Evolutionary conservation across 352 stramenopile genomes (phyloP), one percentile per base, ranked within the genome.

Genomic region (Phytophthora cryptogea): DNA sequence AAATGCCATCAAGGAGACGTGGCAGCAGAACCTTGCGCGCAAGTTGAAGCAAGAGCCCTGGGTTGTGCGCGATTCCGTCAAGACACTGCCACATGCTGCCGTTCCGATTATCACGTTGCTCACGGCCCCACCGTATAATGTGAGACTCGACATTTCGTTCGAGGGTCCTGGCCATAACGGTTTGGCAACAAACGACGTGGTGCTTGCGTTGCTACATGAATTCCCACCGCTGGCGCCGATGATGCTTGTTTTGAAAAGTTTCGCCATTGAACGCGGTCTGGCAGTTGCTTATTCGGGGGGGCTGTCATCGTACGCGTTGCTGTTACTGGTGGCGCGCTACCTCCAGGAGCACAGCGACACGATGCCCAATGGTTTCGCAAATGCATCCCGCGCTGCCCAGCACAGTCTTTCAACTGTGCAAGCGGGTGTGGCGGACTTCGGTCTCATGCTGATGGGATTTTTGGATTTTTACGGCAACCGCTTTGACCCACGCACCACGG

Each of bases 1-100:
- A 59, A 99, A 99, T 72, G 97, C 97, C 13, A 99, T 99, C 61
- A 99, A 99, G 64, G 96, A 99, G 66, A 97, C 93, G 6, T 98
- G 94, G 80, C 97, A 99, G 70, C 97, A 99, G 68, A 92, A 99
- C 30, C 80, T 99, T 10, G 92, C 95, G 20, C 84, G 96, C 31
- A 98, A 97, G 52, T 73, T 99, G 9, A 96, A 96, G 14, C 83
- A 90, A 63, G 94, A 98, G 49, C 79, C 86, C 3, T 98, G 92
- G 92, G 90, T 97, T 37, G 79, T 96, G 17, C 78, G 75, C 8
- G 86, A 97, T 54, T 98, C 95, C 26, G 97, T 99, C 35, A 99
- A 99, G 68, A 95, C 97, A 26, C 97, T 99, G 26, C 94, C 97
- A n/a, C 81, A 98, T 59, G 97, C 97, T 36, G 86, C 96, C 14